Evolutionary conservation across 2,329 filamentous ascomycete genomes (phyloP).

Genomic region (Botrytis elliptica): DNA sequence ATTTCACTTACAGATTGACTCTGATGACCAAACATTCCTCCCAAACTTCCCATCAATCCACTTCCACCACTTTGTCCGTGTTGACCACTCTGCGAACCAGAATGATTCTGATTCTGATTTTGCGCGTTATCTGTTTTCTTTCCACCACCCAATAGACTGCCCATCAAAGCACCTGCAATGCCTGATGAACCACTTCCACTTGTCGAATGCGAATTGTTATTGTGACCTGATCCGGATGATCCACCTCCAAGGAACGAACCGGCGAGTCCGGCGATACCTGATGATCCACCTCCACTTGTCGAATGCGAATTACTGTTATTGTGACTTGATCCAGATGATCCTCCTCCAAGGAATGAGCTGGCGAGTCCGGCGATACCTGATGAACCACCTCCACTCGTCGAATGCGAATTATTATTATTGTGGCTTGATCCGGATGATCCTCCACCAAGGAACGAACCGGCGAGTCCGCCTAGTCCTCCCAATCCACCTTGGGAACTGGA

Average conservation of each 20-base stretch:
- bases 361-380: conserved; percentile 43
- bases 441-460: conserved; percentile 38
- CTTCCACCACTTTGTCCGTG: conserved; percentile 31
- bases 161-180: conserved; percentile 45
- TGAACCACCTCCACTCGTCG: conserved; percentile 32
- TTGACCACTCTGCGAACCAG: conserved; percentile 37
- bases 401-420: conserved; percentile 32
- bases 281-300: conserved; percentile 32
- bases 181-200: conserved; percentile 35
- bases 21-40: conserved; percentile 36
- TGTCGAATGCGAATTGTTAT: conserved; percentile 33
- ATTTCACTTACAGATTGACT: conserved; percentile 28
- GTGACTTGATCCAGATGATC: conserved; percentile 29
- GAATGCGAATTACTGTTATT: conserved; percentile 32
- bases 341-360: conserved; percentile 38
- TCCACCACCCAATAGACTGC: conserved; percentile 54
- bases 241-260: conserved; percentile 37
- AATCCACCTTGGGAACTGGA: conserved; percentile 31
- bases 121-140: conserved; percentile 41
- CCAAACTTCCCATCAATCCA: conserved; percentile 35
- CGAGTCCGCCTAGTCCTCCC: conserved; percentile 43
- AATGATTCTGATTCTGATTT: conserved; percentile 41
- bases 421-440: conserved; percentile 30
- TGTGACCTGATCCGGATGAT: conserved; percentile 28
- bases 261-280: conserved; percentile 42